phyloP scores from a whole-genome alignment of 768 basidiomycete genomes.

The Pisolithus tinctorius region DNA sequence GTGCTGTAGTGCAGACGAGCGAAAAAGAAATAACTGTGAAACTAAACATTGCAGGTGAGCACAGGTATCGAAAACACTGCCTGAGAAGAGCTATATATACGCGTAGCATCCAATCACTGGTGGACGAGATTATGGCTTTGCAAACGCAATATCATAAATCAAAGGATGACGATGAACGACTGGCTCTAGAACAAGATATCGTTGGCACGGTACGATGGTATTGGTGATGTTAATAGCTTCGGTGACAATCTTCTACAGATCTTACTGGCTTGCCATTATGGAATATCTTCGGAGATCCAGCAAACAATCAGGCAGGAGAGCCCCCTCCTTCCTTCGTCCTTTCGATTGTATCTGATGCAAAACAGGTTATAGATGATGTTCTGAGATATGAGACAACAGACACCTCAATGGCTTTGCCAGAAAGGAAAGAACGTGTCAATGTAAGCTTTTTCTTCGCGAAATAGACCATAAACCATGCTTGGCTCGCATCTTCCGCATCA shows the following conservation, averaged over 20 bases:
- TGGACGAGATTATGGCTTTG: background rate
- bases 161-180: background rate
- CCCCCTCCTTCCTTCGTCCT: too few relatives aligned
- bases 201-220: background rate
- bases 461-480: too few relatives aligned
- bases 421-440: too few relatives aligned
- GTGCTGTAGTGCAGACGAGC: too few relatives aligned
- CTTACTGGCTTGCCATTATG: background rate
- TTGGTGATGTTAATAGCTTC: background rate
- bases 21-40: background rate
- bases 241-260: background rate
- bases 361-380: too few relatives aligned
- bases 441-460: too few relatives aligned
- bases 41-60: background rate
- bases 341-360: too few relatives aligned
- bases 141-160: background rate
- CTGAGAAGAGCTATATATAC: background rate
- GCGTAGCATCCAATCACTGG: background rate
- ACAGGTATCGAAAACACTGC: background rate
- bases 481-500: too few relatives aligned
- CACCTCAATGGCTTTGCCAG: too few relatives aligned
- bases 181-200: background rate
- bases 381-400: too few relatives aligned
- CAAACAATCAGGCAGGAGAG: too few relatives aligned
- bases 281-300: background rate